Evolutionary conservation across 352 stramenopile species (phyloP).

Genomic region (Hyaloperonospora arabidopsidis): DNA sequence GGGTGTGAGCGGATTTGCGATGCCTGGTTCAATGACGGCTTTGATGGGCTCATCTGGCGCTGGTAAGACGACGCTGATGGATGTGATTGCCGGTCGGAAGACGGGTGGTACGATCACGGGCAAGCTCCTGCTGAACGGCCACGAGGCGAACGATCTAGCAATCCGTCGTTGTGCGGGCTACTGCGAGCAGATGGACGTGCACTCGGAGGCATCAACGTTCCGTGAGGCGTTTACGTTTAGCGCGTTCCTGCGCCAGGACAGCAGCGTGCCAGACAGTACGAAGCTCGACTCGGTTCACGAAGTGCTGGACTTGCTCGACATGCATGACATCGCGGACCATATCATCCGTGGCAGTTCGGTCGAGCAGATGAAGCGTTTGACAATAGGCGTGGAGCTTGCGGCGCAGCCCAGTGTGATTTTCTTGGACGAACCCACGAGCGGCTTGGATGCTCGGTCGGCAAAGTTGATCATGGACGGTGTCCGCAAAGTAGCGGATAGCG

Average conservation of each 20-base stretch:
- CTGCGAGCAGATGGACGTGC: conserved; percentile 4
- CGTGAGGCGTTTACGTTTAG: conserved; percentile 4
- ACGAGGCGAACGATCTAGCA: not conserved
- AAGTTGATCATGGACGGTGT: conserved; percentile 41
- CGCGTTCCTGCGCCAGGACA: conserved; percentile 3
- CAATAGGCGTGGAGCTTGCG: conserved; percentile 2
- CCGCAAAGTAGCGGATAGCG: conserved; percentile 67
- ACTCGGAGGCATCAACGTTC: conserved; percentile 1
- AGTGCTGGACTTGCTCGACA: not conserved
- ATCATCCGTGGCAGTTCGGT: conserved; percentile 2
- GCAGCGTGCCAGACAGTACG: not conserved
- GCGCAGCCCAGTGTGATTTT: conserved; percentile 4
- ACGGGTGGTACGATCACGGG: not conserved
- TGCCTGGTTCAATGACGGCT: conserved; percentile 6
- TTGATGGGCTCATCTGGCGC: conserved; percentile 4
- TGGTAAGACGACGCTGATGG: conserved; percentile 5
- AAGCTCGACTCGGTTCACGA: conserved; percentile 4
- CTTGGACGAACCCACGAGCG: conserved; percentile 5
- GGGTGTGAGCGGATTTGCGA: conserved; percentile 7
- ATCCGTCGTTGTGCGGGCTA: conserved; percentile 5
- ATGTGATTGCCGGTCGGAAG: conserved; percentile 5
- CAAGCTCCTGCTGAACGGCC: conserved; percentile 3
- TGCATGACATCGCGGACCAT: conserved; percentile 1
- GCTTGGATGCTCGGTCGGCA: conserved; percentile 1
- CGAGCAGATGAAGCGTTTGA: conserved; percentile 4